phyloP scores from a whole-genome alignment of 176 grass and related monocot species.

The Cenchrus americanus region DNA sequence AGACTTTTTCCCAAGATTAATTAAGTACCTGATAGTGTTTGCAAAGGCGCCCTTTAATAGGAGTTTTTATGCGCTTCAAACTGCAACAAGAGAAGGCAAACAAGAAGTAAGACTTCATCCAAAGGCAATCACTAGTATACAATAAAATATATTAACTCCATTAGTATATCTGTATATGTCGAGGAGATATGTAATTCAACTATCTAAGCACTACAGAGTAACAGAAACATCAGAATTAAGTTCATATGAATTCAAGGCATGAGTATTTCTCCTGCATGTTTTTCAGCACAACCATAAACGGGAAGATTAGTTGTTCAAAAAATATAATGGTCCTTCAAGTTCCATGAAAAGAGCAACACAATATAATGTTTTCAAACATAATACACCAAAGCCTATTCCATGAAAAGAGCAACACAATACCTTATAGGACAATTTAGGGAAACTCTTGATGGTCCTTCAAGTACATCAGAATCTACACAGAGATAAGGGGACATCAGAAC shows the following conservation, averaged over 20 bases:
- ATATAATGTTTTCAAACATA: constrained; percentile 26
- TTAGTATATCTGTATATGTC: background rate
- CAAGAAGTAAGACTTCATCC: background rate
- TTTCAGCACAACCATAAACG: background rate
- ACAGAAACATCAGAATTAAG: constrained; percentile 9
- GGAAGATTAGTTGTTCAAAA: constrained; percentile 24
- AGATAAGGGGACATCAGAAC: background rate
- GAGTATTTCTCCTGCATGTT: background rate
- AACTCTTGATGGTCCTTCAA: constrained; percentile 92
- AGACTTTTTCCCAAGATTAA: too few species aligned
- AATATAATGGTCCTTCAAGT: background rate
- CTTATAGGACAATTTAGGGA: constrained; percentile 97
- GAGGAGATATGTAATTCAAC: constrained; percentile 16
- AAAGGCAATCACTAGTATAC: constrained; percentile 20
- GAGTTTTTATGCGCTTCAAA: constrained; percentile 77
- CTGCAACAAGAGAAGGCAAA: constrained; percentile 54
- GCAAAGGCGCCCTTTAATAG: constrained; percentile 84
- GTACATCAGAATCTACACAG: constrained; percentile 78
- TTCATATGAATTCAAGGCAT: constrained; percentile 9
- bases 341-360: background rate
- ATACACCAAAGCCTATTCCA: background rate
- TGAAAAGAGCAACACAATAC: constrained; percentile 50
- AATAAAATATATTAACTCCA: constrained; percentile 22
- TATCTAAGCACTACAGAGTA: background rate
- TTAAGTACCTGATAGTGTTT: constrained; percentile 87